Evolutionary conservation across 331 rosid species (phyloP).

Genomic region (Dryas integrifolia): DNA sequence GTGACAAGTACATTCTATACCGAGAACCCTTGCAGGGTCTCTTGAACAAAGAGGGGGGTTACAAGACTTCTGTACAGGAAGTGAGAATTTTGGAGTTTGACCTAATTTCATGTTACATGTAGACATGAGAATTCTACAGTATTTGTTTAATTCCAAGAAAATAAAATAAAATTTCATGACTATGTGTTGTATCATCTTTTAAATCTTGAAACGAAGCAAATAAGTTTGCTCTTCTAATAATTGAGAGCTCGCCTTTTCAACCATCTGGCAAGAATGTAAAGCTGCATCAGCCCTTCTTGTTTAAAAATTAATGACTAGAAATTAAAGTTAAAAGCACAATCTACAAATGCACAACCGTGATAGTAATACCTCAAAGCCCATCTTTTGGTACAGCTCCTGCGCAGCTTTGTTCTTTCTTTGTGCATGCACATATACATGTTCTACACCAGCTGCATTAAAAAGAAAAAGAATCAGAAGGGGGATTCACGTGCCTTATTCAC

Average conservation of each 20-base stretch:
- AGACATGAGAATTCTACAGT: background rate
- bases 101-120: conserved; percentile 5
- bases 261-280: conserved; percentile 42
- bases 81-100: background rate
- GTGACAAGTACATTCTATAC: background rate
- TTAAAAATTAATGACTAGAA: background rate
- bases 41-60: conserved; percentile 4
- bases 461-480: conserved; percentile 7
- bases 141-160: conserved; percentile 8
- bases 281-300: conserved; percentile 18
- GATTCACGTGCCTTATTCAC: background rate
- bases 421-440: conserved; percentile 74
- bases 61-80: background rate
- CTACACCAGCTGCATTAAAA: conserved; percentile 48
- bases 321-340: background rate
- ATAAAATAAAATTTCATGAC: background rate
- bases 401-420: conserved; percentile 61
- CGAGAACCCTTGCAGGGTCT: background rate
- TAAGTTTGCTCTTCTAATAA: conserved; percentile 36
- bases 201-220: conserved; percentile 47
- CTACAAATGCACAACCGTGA: conserved; percentile 10
- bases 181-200: conserved; percentile 17
- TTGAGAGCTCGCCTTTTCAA: conserved; percentile 49
- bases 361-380: conserved; percentile 71
- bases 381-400: conserved; percentile 57